These are phyloP conservation scores for Solanum bulbocastanum DNA, from an alignment of 257 asterid species.

Conservation along the genomic window DNA sequence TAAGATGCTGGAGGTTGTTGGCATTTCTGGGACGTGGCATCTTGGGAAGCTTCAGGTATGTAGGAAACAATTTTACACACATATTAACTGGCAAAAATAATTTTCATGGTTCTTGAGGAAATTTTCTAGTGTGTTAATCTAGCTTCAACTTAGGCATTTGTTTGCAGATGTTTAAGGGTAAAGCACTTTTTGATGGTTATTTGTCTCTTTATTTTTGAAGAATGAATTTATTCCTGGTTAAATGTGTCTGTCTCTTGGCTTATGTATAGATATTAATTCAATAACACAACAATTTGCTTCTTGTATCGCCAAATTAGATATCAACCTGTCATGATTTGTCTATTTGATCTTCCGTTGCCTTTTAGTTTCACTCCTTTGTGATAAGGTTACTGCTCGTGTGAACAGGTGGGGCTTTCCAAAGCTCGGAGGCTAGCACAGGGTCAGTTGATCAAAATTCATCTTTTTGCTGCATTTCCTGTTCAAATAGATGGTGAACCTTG, in stretches of 20 bases:
- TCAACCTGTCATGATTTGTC: background rate
- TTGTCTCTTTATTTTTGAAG: background rate
- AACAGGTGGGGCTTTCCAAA: conserved; percentile 92
- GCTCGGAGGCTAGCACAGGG: conserved; percentile 98
- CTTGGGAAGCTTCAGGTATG: conserved; percentile 95
- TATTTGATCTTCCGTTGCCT: background rate
- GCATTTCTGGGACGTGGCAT: conserved; percentile 99
- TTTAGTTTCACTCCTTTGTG: background rate
- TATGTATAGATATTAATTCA: background rate
- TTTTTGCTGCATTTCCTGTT: conserved; percentile 79
- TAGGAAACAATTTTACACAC: background rate
- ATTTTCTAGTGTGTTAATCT: background rate
- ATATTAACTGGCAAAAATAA: background rate
- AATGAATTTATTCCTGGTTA: background rate
- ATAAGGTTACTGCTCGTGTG: background rate
- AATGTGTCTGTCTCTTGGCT: background rate
- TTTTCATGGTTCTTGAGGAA: background rate
- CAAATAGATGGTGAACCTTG: conserved; percentile 99
- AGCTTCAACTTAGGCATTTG: background rate
- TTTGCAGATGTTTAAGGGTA: background rate
- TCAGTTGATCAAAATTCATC: conserved; percentile 80
- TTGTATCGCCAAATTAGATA: background rate
- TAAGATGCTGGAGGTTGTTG: conserved; percentile 89
- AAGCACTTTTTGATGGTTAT: background rate
- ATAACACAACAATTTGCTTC: background rate